Base-by-base conservation (phyloP, 257 asterid genomes). In the Rehmannia glutinosa region DNA sequence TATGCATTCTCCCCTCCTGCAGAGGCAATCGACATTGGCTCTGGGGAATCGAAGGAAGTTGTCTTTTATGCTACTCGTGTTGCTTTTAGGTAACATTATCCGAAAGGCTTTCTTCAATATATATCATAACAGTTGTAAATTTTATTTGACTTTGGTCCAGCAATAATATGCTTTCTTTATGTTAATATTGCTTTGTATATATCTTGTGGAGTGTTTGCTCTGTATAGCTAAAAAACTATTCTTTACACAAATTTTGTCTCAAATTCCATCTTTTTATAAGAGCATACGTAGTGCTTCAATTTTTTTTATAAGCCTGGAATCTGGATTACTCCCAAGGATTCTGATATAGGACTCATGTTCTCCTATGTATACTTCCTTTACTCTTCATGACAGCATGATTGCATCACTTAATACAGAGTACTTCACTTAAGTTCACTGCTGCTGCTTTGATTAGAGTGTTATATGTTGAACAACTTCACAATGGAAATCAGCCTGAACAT, bases 1-100 rank as follows among this genome's bases (percentile, higher is more conserved):
- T 92, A 87, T 81, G 90, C 97, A 30, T 90, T 92, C 83, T 90
- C 92, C 38, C 98, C 98, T 79, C 83, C 96, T 51, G 89, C 98
- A 21, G 80, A 79, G 83, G 90, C 97, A 57, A 86, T 92, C 45
- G 96, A 90, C 78, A 86, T 90, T 75, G 94, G 88, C 66, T 87
- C 98, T 47, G 97, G 97, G 64, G 98, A 92, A 81, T 87, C 95
- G 17, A 86, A 80, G 87, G 96, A 90, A 67, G 86, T 88, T 8
- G 53, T 81, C 64, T 92, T 92, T 71, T 78, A 90, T 74, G 96
- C 98, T 55, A 84, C 89, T 66, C 97, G 98, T 50, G 94, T 92
- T 66, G 97, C 97, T 68, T 90, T 81, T 81, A 92, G 98, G 98
- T 90, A 80, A 13, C 61, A 28, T 39, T 41, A 28, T 60, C 54